Evolutionary conservation across 805 yeast species (phyloP).

Genomic region (Starmerella cellae): DNA sequence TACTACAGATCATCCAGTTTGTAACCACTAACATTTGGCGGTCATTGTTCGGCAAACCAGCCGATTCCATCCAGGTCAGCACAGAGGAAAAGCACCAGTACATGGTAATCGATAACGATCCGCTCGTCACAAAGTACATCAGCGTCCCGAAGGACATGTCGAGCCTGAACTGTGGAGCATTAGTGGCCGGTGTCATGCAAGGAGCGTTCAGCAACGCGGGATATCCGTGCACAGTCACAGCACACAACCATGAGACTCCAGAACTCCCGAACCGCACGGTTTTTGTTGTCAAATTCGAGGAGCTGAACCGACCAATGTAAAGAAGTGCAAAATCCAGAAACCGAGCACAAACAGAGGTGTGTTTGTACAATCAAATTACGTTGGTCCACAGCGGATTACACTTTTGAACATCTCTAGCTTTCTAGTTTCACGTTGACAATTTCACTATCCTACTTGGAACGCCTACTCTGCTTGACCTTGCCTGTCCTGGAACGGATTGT

Average conservation of each 20-base stretch:
- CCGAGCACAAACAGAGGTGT: no score
- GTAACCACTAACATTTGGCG: slow-evolving; percentile 65
- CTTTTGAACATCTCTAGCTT: no score
- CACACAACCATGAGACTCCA: slow-evolving; percentile 58
- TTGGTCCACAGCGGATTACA: no score
- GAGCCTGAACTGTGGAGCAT: slow-evolving; percentile 66
- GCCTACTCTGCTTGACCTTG: no score
- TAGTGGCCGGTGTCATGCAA: slow-evolving; percentile 73
- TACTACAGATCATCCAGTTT: slow-evolving; percentile 58
- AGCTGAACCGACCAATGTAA: background rate
- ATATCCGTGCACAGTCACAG: slow-evolving; percentile 66
- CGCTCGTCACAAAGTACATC: slow-evolving; percentile 56
- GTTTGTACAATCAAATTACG: no score
- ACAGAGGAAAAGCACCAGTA: slow-evolving; percentile 54
- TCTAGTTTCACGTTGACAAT: no score
- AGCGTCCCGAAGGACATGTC: slow-evolving; percentile 70
- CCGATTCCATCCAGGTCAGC: slow-evolving; percentile 63
- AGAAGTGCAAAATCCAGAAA: no score
- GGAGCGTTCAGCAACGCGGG: slow-evolving; percentile 64
- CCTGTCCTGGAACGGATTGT: no score
- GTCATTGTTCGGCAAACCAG: slow-evolving; percentile 53
- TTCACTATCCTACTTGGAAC: no score
- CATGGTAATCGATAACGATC: slow-evolving; percentile 69
- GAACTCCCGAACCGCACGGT: slow-evolving; percentile 55
- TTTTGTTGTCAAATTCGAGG: slow-evolving; percentile 56